Evolutionary conservation across 768 basidiomycete genomes (phyloP).

Genomic region (Polyporus arcularius): DNA sequence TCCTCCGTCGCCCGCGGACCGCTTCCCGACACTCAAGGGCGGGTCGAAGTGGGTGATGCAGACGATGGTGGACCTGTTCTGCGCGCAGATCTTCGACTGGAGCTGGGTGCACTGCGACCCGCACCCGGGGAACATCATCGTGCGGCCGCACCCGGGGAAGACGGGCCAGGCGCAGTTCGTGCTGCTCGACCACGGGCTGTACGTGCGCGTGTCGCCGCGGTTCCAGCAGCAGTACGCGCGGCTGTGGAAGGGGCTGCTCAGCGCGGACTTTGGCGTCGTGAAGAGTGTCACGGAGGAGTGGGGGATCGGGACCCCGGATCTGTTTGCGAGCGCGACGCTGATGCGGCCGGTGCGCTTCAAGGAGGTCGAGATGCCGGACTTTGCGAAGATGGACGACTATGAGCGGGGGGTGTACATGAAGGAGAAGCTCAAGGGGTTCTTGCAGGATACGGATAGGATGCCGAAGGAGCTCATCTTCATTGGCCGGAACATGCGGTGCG

Average conservation of each 20-base stretch:
- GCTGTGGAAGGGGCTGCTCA: slow-evolving; percentile 71
- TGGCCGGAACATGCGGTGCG: slow-evolving; percentile 72
- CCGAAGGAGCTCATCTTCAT: slow-evolving; percentile 77
- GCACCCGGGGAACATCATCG: slow-evolving; percentile 78
- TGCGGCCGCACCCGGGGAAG: slow-evolving; percentile 55
- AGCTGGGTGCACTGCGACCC: slow-evolving; percentile 85
- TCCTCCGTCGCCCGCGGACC: slow-evolving; percentile 7
- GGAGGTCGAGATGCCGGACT: slow-evolving; percentile 27
- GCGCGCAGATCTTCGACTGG: slow-evolving; percentile 90
- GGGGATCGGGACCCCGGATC: slow-evolving; percentile 71
- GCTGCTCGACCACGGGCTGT: slow-evolving; percentile 90
- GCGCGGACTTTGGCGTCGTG: slow-evolving; percentile 55
- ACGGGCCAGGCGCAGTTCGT: slow-evolving; percentile 63
- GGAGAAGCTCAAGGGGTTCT: slow-evolving; percentile 61
- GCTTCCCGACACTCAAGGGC: slow-evolving; percentile 45
- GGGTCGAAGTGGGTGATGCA: slow-evolving; percentile 74
- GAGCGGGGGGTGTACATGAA: slow-evolving; percentile 72
- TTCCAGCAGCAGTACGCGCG: slow-evolving; percentile 78
- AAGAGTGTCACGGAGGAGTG: slow-evolving; percentile 54
- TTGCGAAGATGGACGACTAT: slow-evolving; percentile 54
- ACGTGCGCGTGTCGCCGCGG: slow-evolving; percentile 65
- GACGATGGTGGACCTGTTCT: slow-evolving; percentile 84
- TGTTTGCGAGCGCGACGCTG: slow-evolving; percentile 73
- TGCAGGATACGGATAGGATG: slow-evolving; percentile 75
- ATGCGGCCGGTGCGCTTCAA: slow-evolving; percentile 58